These are phyloP conservation scores for Rosa multiflora DNA, from an alignment of 306 rosid genomes.

Conservation along the genomic window DNA sequence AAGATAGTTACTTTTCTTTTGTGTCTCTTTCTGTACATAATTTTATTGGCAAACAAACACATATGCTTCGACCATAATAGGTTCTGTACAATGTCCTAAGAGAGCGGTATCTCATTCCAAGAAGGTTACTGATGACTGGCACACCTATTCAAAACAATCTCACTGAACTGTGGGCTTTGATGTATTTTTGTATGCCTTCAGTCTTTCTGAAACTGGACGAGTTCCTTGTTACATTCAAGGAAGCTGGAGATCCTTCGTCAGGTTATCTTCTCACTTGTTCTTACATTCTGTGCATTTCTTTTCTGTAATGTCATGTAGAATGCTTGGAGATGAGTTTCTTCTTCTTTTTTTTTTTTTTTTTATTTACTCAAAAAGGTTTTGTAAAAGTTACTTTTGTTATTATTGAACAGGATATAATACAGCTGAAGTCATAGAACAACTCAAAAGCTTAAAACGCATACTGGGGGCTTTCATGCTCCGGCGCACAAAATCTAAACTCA, in stretches of 20 bases:
- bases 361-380: neutral
- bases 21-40: neutral
- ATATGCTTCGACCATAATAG: constrained; percentile 44
- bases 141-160: constrained; percentile 94
- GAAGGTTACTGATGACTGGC: constrained; percentile 92
- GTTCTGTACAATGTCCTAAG: constrained; percentile 76
- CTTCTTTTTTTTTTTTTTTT: neutral
- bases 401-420: constrained; percentile 51
- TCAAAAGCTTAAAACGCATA: constrained; percentile 58
- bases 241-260: constrained; percentile 58
- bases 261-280: constrained; percentile 39
- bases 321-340: neutral
- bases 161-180: constrained; percentile 88
- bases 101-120: constrained; percentile 76
- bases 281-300: constrained; percentile 15
- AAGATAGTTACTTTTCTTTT: neutral
- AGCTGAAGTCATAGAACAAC: constrained; percentile 44
- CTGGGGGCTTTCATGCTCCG: constrained; percentile 84
- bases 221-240: constrained; percentile 79
- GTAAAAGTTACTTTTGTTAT: constrained; percentile 26
- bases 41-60: constrained; percentile 14
- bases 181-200: constrained; percentile 91
- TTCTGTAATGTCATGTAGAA: neutral
- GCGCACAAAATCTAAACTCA: constrained; percentile 80
- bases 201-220: constrained; percentile 72